Conservation (phyloP, 306 rosid species). For the Elaeagnus macrophylla region DNA sequence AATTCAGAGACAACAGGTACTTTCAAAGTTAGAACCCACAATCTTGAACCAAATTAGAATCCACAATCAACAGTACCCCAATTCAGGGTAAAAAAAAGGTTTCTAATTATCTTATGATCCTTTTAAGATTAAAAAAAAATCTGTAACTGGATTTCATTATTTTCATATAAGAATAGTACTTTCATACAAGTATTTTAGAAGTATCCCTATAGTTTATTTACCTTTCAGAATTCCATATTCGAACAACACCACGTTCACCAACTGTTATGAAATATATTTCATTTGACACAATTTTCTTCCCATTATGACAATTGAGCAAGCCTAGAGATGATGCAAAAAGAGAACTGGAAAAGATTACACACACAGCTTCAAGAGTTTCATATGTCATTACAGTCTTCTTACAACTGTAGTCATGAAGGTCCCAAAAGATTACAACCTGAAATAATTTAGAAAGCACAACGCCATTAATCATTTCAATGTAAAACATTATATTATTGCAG, state of each 20-base stretch:
- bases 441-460: constrained; percentile 21
- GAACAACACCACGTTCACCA: constrained; percentile 83
- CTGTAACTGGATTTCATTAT: too few relatives aligned
- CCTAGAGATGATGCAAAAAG: constrained; percentile 45
- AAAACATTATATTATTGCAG: not conserved
- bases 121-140: too few relatives aligned
- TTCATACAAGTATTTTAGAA: constrained; percentile 9
- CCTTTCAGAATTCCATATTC: constrained; percentile 94
- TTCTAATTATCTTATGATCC: too few relatives aligned
- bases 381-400: constrained; percentile 76
- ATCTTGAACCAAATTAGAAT: not conserved
- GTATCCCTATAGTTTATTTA: constrained; percentile 24
- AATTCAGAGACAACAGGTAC: constrained; percentile 11
- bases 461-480: not conserved
- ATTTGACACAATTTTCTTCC: constrained; percentile 36
- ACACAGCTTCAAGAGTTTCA: constrained; percentile 85
- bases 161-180: constrained; percentile 1
- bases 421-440: constrained; percentile 92
- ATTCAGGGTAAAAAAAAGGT: too few relatives aligned
- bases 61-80: not conserved
- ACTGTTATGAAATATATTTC: constrained; percentile 58
- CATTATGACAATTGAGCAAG: constrained; percentile 22
- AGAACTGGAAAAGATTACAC: constrained; percentile 41
- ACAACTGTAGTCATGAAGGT: constrained; percentile 64
- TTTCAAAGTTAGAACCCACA: constrained; percentile 10